These are phyloP conservation scores for Carpinus fangiana DNA, from an alignment of 306 rosid species.

Conservation along the genomic window DNA sequence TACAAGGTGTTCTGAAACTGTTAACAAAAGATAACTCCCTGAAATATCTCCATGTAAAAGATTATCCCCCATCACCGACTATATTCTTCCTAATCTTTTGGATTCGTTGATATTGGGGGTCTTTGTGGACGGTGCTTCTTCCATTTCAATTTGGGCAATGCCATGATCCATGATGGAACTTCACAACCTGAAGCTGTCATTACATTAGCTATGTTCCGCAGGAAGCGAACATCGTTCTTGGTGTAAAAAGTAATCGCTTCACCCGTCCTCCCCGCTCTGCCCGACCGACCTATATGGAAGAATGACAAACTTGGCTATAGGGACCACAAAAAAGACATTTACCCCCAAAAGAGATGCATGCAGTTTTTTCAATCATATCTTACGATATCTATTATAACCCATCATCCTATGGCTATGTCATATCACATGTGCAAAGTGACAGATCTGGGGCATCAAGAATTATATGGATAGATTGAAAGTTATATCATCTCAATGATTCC, in stretches of 20 bases:
- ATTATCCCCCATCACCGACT: slow-evolving; percentile 3
- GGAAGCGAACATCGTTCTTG: slow-evolving; percentile 75
- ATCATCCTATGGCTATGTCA: neutral
- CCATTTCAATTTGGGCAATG: slow-evolving; percentile 80
- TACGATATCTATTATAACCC: neutral
- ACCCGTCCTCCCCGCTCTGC: slow-evolving; percentile 94
- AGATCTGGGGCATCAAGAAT: neutral
- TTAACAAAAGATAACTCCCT: neutral
- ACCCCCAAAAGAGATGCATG: neutral
- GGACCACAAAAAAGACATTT: neutral
- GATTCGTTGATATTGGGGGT: slow-evolving; percentile 69
- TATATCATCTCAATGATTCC: neutral
- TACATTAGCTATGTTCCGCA: slow-evolving; percentile 77
- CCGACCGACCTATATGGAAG: slow-evolving; percentile 76
- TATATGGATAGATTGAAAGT: neutral
- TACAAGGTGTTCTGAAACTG: slow-evolving; percentile 1
- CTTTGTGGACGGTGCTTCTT: slow-evolving; percentile 83
- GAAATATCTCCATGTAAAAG: neutral
- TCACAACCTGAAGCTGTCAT: slow-evolving; percentile 89
- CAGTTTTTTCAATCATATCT: neutral
- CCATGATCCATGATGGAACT: slow-evolving; percentile 76
- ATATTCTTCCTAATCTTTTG: slow-evolving; percentile 31
- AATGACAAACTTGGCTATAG: slow-evolving; percentile 22
- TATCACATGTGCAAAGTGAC: neutral
- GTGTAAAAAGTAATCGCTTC: slow-evolving; percentile 90